phyloP scores from a whole-genome alignment of 495 filamentous ascomycete species.

The Xylaria scruposa region DNA sequence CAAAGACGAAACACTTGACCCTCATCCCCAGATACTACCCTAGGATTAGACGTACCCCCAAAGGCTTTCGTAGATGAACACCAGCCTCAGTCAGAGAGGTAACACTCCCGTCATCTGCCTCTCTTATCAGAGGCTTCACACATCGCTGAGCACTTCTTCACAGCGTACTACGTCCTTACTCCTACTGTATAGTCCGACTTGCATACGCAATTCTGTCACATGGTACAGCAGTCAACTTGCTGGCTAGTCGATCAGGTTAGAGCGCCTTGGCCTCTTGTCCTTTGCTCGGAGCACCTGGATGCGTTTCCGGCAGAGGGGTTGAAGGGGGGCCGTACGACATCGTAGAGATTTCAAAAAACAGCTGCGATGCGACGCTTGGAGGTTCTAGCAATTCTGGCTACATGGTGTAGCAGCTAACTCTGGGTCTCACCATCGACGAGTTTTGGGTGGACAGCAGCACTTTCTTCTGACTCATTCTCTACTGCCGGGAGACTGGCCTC shows the following conservation, averaged over 20 bases:
- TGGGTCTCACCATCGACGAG: neutral
- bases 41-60: constrained; percentile 24
- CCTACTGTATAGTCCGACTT: constrained; percentile 17
- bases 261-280: constrained; percentile 22
- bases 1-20: constrained; percentile 19
- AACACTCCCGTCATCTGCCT: constrained; percentile 8
- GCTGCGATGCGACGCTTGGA: constrained; percentile 24
- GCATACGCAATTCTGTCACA: constrained; percentile 23
- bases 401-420: constrained; percentile 11
- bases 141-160: constrained; percentile 8
- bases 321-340: constrained; percentile 12
- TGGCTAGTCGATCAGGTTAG: constrained; percentile 16
- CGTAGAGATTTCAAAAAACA: constrained; percentile 19
- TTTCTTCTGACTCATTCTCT: constrained; percentile 20
- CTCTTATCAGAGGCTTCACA: constrained; percentile 16
- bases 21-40: constrained; percentile 31
- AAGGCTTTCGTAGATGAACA: constrained; percentile 6
- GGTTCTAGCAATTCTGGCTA: constrained; percentile 24
- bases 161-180: constrained; percentile 12
- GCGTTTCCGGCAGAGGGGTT: constrained; percentile 18
- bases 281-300: constrained; percentile 18
- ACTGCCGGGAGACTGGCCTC: constrained; percentile 31
- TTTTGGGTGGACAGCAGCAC: neutral
- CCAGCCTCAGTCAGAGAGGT: constrained; percentile 13
- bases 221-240: constrained; percentile 13